Evolutionary conservation across 192 early-diverging fungal genomes (phyloP).

Genomic region (Nowakowskiella sp.): DNA sequence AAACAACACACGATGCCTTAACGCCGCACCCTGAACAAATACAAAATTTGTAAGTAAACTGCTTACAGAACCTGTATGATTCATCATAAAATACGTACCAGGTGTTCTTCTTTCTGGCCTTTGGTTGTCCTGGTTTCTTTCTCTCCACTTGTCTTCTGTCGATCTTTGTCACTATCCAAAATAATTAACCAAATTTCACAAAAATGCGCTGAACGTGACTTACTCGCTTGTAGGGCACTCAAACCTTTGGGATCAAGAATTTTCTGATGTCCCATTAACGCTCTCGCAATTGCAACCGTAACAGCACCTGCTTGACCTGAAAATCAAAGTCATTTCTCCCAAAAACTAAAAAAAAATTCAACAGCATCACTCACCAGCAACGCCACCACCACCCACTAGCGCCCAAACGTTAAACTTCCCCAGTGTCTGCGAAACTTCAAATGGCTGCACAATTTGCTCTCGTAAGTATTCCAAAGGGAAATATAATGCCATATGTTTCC

Average conservation of each 20-base stretch:
- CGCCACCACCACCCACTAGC: constrained; percentile 71
- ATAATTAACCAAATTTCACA: constrained; percentile 38
- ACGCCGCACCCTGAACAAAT: too few relatives aligned
- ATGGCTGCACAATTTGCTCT: constrained; percentile 63
- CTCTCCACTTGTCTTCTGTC: constrained; percentile 68
- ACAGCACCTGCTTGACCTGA: constrained; percentile 79
- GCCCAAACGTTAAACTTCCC: constrained; percentile 82
- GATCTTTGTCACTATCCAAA: constrained; percentile 30
- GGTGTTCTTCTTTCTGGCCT: constrained; percentile 85
- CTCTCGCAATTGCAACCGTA: constrained; percentile 69
- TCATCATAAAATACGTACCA: constrained; percentile 60
- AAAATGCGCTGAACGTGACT: constrained; percentile 7
- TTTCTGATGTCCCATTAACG: too few relatives aligned
- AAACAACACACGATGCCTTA: too few relatives aligned
- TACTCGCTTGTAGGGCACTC: constrained; percentile 43
- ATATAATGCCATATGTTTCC: constrained; percentile 61
- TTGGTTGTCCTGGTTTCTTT: constrained; percentile 92
- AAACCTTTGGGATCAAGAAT: constrained; percentile 57
- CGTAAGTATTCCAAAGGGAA: constrained; percentile 62
- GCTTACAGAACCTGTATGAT: too few relatives aligned
- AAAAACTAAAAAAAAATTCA: neutral
- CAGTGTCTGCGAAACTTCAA: constrained; percentile 55
- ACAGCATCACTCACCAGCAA: constrained; percentile 40
- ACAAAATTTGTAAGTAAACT: too few relatives aligned
- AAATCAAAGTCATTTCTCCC: neutral